These are phyloP conservation scores for Trifolium fragiferum DNA, from an alignment of 306 rosid genomes.

Conservation along the genomic window DNA sequence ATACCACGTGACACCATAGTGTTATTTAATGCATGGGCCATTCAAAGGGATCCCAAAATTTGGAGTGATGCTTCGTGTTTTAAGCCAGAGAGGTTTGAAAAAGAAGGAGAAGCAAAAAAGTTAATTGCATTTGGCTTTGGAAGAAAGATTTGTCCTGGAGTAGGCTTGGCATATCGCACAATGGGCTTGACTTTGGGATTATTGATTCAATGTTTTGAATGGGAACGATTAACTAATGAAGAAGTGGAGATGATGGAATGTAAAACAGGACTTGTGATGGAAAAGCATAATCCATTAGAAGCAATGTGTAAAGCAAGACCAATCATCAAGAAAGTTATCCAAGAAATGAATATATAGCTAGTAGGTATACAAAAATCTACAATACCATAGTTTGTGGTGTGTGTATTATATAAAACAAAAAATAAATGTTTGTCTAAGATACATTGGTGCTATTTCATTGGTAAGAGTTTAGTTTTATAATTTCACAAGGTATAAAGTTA, in stretches of 20 bases:
- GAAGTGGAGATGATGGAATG: constrained; percentile 6
- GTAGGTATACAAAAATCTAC: too few relatives aligned
- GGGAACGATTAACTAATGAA: constrained; percentile 7
- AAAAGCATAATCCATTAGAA: too few relatives aligned
- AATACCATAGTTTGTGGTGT: too few relatives aligned
- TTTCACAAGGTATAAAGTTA: too few relatives aligned
- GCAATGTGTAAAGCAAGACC: too few relatives aligned
- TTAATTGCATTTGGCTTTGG: constrained; percentile 41
- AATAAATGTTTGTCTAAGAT: too few relatives aligned
- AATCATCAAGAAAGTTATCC: too few relatives aligned
- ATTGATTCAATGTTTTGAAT: constrained; percentile 44
- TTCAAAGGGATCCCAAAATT: constrained; percentile 52
- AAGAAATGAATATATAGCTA: too few relatives aligned
- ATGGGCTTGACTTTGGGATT: constrained; percentile 15
- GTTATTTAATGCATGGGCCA: constrained; percentile 61
- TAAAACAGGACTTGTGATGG: too few relatives aligned
- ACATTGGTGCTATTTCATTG: too few relatives aligned
- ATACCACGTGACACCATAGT: constrained; percentile 54
- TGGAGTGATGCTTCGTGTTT: constrained; percentile 54
- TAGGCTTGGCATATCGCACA: constrained; percentile 27
- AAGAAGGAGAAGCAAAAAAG: constrained; percentile 31
- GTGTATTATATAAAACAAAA: too few relatives aligned
- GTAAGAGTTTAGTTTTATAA: too few relatives aligned
- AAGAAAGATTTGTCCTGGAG: constrained; percentile 39
- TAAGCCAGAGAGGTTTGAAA: constrained; percentile 45